Evolutionary conservation across 257 asterid species (phyloP).

Genomic region (Fraxinus pennsylvanica): DNA sequence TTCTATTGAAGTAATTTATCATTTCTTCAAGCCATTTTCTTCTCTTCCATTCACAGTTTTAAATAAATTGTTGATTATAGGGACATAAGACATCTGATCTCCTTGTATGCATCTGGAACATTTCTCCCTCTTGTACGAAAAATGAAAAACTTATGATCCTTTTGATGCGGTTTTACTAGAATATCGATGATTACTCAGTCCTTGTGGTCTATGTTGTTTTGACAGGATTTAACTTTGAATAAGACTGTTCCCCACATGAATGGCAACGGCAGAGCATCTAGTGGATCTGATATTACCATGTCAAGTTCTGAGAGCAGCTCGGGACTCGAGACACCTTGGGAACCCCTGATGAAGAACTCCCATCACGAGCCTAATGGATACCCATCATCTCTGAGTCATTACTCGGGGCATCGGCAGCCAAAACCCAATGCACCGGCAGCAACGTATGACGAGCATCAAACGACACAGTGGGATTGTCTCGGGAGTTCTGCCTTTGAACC

Average conservation of each 20-base stretch:
- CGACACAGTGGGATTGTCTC: conserved; percentile 66
- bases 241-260: conserved; percentile 36
- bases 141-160: background rate
- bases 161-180: background rate
- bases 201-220: conserved; percentile 14
- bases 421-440: conserved; percentile 34
- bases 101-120: background rate
- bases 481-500: conserved; percentile 62
- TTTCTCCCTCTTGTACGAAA: background rate
- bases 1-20: conserved; percentile 58
- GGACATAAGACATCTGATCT: background rate
- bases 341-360: conserved; percentile 45
- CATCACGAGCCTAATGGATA: conserved; percentile 36
- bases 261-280: conserved; percentile 57
- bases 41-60: background rate
- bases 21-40: conserved; percentile 11
- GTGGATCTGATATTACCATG: conserved; percentile 83
- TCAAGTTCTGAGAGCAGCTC: conserved; percentile 82
- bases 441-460: conserved; percentile 35
- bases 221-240: conserved; percentile 47
- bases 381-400: conserved; percentile 32
- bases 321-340: conserved; percentile 68
- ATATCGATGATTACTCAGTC: background rate
- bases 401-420: conserved; percentile 27
- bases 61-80: background rate